Evolutionary conservation across 1,284 basidiomycete genomes (phyloP).

Genomic region (Apiotrichum veenhuisii): DNA sequence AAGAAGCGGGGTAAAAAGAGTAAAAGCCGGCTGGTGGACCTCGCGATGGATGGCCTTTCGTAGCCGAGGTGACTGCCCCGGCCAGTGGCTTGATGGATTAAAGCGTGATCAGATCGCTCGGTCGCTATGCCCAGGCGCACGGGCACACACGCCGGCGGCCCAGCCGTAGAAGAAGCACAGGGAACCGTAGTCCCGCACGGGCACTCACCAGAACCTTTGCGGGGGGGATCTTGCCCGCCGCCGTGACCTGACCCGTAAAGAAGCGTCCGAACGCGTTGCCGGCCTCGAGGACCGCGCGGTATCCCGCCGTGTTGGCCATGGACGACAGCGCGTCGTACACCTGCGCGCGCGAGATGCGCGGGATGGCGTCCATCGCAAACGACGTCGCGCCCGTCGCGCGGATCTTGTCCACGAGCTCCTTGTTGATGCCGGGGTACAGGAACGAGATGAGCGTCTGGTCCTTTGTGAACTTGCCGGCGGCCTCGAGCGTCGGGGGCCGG

Average conservation of each 20-base stretch:
- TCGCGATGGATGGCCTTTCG: no score
- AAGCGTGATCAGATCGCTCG: background rate
- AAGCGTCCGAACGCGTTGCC: conserved; percentile 81
- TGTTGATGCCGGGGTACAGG: conserved; percentile 75
- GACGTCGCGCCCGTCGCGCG: conserved; percentile 62
- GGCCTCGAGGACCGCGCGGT: conserved; percentile 80
- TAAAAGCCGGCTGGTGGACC: no score
- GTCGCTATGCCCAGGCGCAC: background rate
- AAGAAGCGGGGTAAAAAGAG: no score
- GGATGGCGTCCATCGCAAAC: conserved; percentile 81
- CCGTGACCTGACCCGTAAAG: conserved; percentile 80
- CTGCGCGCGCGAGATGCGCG: conserved; percentile 78
- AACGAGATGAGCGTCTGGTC: conserved; percentile 78
- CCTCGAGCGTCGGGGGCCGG: conserved; percentile 58
- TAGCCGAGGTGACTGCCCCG: background rate
- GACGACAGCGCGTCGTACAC: conserved; percentile 80
- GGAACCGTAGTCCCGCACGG: background rate
- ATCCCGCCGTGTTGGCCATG: conserved; percentile 85
- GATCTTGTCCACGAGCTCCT: conserved; percentile 63
- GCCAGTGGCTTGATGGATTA: background rate
- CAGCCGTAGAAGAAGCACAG: no score
- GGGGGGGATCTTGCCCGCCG: conserved; percentile 72
- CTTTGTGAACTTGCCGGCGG: conserved; percentile 60
- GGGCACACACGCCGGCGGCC: no score
- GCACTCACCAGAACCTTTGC: conserved; percentile 65